Evolutionary conservation across 345 rosid genomes (phyloP), one percentile per base, ranked within the genome.

Genomic region (Moricandia moricandioides): DNA sequence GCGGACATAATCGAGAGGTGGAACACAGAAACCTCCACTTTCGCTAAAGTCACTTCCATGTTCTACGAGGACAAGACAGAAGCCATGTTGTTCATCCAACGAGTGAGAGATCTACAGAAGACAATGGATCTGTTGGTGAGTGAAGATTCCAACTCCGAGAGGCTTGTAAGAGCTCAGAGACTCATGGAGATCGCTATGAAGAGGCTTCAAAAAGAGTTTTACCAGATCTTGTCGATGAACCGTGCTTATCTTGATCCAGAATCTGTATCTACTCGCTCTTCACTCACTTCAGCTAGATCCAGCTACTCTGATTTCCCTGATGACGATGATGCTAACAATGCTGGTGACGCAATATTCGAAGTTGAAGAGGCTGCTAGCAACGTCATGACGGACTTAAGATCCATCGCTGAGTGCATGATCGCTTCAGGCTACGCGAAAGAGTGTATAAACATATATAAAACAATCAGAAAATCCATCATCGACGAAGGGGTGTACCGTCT

Each of bases 351-450:
- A 14, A 87, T 81, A 45, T 11, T 82, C 0, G 89, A 89, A 43
- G 78, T 84, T 0, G 91, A 87, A 64, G 89, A 84, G 13, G 88
- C 67, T n/a, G 82, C 94, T 13, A 62, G 71, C 5, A 33, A 29
- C 6, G 89, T 73, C 31, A 89, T 89, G 93, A 68, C 84, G 35
- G 93, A 92, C 74, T 81, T 94, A 55, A 85, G 74, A 81, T 78
- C 85, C 12, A 89, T 94, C 3, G 97, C 97, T 2, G 97, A 94
- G 69, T 90, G 97, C 69, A 94, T 94, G 98, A 89, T 92, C 45
- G 67, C 75, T 31, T 73, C 89, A 7, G 98, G 98, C 14, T 94
- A 88, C 43, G 81, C 85, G 11, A 86, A 85, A 72, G 98, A 94
- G 81, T 94, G 97, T 65, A 12, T 86, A 17, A 70, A 60, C 59